Evolutionary conservation across 192 early-diverging fungal species (phyloP).

Genomic region (Radiomyces spectabilis): DNA sequence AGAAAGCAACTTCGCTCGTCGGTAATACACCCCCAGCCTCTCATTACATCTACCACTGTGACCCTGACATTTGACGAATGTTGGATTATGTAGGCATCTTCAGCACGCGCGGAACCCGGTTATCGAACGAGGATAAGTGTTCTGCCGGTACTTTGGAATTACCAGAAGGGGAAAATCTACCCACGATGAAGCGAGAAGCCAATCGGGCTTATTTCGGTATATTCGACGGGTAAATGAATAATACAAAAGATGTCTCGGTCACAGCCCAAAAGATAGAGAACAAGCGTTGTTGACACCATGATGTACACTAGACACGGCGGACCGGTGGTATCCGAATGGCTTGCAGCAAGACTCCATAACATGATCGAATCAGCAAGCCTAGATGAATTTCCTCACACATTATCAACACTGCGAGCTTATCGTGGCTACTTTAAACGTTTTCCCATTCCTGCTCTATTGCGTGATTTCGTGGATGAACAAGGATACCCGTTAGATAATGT

Average conservation of each 20-base stretch:
- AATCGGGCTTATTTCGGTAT: slow-evolving; percentile 42
- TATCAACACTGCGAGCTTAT: slow-evolving; percentile 30
- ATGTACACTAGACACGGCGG: slow-evolving; percentile 22
- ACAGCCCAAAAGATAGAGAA: no score
- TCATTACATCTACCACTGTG: no score
- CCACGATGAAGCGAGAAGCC: slow-evolving; percentile 6
- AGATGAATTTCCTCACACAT: slow-evolving; percentile 26
- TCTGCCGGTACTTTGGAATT: slow-evolving; percentile 33
- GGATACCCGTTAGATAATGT: not conserved
- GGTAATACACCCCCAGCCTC: no score
- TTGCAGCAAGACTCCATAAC: slow-evolving; percentile 42
- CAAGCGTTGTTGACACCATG: no score
- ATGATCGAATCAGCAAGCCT: slow-evolving; percentile 34
- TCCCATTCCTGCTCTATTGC: slow-evolving; percentile 15
- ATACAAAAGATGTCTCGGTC: not conserved
- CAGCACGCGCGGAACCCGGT: slow-evolving; percentile 45
- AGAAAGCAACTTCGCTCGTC: slow-evolving; percentile 37
- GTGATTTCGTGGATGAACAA: slow-evolving; percentile 5
- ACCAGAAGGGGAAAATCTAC: not conserved
- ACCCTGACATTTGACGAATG: no score
- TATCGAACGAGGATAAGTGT: slow-evolving; percentile 49
- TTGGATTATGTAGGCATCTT: slow-evolving; percentile 3
- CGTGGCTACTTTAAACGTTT: slow-evolving; percentile 43
- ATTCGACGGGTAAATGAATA: slow-evolving; percentile 44
- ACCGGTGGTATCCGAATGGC: slow-evolving; percentile 27